These are phyloP conservation scores for Aspergillus funiculosus DNA, from an alignment of 495 filamentous ascomycete species.

Conservation along the genomic window DNA sequence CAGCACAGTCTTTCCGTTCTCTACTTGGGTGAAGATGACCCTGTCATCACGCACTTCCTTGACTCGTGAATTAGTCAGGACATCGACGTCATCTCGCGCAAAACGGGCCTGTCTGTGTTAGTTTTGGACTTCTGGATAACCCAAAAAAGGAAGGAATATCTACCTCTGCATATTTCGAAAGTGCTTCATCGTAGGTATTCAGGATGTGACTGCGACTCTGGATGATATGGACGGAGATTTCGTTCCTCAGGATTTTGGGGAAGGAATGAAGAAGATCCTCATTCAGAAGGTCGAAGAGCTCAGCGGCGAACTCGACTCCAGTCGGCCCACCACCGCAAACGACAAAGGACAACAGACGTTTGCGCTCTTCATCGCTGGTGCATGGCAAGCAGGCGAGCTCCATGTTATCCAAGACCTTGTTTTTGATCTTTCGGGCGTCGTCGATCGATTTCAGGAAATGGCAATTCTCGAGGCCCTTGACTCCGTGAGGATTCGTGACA, in stretches of 20 bases:
- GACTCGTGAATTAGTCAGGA: constrained; percentile 87
- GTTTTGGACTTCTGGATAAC: neutral
- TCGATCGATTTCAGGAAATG: constrained; percentile 91
- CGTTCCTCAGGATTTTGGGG: constrained; percentile 84
- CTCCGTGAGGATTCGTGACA: constrained; percentile 88
- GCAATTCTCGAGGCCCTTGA: constrained; percentile 90
- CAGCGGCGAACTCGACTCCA: constrained; percentile 95
- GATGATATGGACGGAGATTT: constrained; percentile 96
- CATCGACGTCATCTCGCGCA: constrained; percentile 80
- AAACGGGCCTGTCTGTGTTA: constrained; percentile 53
- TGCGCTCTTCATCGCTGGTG: constrained; percentile 82
- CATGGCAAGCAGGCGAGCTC: constrained; percentile 92
- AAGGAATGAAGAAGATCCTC: constrained; percentile 83
- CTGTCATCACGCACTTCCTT: constrained; percentile 77
- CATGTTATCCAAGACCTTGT: constrained; percentile 84
- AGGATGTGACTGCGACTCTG: constrained; percentile 91
- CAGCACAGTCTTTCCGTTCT: constrained; percentile 64
- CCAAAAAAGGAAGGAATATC: neutral
- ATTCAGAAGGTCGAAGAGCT: constrained; percentile 92
- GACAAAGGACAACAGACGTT: constrained; percentile 86
- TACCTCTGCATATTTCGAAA: constrained; percentile 87
- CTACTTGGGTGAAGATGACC: constrained; percentile 83
- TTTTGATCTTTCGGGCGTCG: constrained; percentile 84
- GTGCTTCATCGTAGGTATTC: constrained; percentile 95
- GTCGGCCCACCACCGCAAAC: constrained; percentile 93